Evolutionary conservation across 2,329 filamentous ascomycete genomes (phyloP), one percentile per base, ranked within the genome.

Genomic region (Mycocentrospora acerina): DNA sequence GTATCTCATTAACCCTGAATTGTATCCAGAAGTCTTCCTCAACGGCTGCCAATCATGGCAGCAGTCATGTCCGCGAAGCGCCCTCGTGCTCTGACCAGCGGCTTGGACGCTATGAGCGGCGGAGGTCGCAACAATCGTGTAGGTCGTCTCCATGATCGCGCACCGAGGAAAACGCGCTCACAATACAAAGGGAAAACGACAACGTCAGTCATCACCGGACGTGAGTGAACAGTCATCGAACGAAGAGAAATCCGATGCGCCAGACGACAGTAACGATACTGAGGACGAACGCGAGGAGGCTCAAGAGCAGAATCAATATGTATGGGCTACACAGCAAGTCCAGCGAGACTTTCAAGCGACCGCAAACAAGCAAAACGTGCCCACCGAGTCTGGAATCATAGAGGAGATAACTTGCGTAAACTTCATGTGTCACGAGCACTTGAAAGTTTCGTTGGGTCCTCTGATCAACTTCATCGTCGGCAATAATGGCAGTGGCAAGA

Each of bases 391-490:
- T 53, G 90, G 89, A 1, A 91, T 97, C 37, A 85, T 97, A 31
- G 86, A 95, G 65, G 84, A 84, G 47, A 86, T 97, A 38, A 86
- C 83, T 25, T 94, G 90, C 64, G 80, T 82, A 55, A 96, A 96
- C 65, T 97, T 97, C 69, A 97, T 97, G 93, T 97, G 91, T 59
- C 93, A 98, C 64, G 76, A 82, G 29, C 83, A 85, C 38, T 78
- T 97, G 13, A 81, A 85, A 29, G 86, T 95, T 43, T 80, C 86
- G 40, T 76, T 98, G n/a, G 93, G 93, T 0, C 93, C 93, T 0
- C 74, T 96, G 25, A 94, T 98, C 67, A 98, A 98, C 68, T 98
- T 98, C 69, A 90, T 98, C 46, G 90, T 96, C 38, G 93, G 93
- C 12, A 90, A 95, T 66, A 98, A 98, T 62, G 93, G 93, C 22